A percentile compares a stretch with the other conserved stretches of the same genome.
Conservation (phyloP, 2,329 filamentous ascomycete species). For the Neonectria magnoliae region DNA sequence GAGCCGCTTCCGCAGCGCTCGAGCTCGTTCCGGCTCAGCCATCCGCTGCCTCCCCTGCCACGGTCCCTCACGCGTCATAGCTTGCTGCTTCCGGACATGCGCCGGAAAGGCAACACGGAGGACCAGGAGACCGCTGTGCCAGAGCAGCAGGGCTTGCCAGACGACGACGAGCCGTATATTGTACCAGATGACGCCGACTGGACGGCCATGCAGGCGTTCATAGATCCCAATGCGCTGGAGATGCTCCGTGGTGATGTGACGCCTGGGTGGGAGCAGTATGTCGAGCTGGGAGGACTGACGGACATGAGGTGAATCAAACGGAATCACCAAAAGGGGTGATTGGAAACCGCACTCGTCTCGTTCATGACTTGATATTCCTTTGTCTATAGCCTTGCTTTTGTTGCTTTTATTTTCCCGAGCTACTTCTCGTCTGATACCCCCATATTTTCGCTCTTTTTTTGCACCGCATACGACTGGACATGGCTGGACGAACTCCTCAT, state of each 20-base stretch:
- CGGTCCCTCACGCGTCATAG: slow-evolving; percentile 36
- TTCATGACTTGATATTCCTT: slow-evolving; percentile 24
- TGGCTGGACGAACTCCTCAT: slow-evolving; percentile 14
- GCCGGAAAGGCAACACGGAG: background rate
- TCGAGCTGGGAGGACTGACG: slow-evolving; percentile 57
- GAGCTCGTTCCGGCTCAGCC: slow-evolving; percentile 12
- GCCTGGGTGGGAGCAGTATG: slow-evolving; percentile 58
- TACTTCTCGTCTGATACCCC: slow-evolving; percentile 40
- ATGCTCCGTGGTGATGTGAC: slow-evolving; percentile 39
- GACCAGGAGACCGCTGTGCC: background rate
- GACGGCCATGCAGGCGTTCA: slow-evolving; percentile 50
- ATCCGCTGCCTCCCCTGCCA: slow-evolving; percentile 6
- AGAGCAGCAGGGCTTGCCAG: background rate
- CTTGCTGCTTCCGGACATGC: slow-evolving; percentile 37
- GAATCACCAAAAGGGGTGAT: background rate
- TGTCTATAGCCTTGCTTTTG: slow-evolving; percentile 3
- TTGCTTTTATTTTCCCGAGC: slow-evolving; percentile 14
- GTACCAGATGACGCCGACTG: slow-evolving; percentile 48
- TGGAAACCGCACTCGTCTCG: slow-evolving; percentile 5
- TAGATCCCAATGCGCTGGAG: slow-evolving; percentile 39
- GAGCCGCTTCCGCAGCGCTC: slow-evolving; percentile 22
- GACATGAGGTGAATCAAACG: slow-evolving; percentile 45
- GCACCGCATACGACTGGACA: slow-evolving; percentile 10
- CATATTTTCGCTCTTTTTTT: slow-evolving; percentile 25
- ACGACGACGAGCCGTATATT: slow-evolving; percentile 43